Percentiles rank a stretch among this genome's conserved stretches.
These are phyloP conservation scores for Skeletonema tropicum DNA, from an alignment of 108 stramenopile species.

Conservation along the genomic window DNA sequence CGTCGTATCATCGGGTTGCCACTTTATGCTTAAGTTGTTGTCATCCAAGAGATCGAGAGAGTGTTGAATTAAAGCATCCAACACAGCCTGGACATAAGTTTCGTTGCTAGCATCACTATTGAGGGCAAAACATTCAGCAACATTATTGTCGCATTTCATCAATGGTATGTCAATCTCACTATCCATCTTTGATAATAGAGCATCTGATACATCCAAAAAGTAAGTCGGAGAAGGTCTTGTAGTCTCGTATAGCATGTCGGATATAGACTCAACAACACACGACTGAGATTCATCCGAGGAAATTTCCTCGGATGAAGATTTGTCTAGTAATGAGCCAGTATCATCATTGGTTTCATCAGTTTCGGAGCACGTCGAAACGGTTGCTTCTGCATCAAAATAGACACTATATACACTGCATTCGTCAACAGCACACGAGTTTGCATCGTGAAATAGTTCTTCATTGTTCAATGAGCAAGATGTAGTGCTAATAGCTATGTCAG, in stretches of 20 bases:
- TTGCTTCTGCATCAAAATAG: slow-evolving; percentile 14
- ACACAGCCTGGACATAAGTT: slow-evolving; percentile 10
- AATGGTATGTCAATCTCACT: neutral
- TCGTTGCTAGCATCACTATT: neutral
- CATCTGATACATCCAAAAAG: neutral
- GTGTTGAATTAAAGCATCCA: slow-evolving; percentile 18
- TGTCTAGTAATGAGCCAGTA: neutral
- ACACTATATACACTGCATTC: neutral
- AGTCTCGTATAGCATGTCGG: neutral
- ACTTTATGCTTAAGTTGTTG: slow-evolving; percentile 2
- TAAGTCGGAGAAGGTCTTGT: neutral
- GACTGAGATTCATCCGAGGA: neutral
- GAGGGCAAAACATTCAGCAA: neutral
- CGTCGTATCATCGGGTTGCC: slow-evolving; percentile 42
- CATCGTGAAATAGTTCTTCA: slow-evolving; percentile 1
- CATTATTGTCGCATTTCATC: neutral
- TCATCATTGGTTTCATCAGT: neutral
- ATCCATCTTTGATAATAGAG: neutral
- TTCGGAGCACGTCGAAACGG: neutral
- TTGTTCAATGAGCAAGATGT: slow-evolving; percentile 1
- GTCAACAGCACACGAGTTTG: neutral
- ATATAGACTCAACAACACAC: neutral
- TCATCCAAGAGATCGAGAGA: slow-evolving; percentile 13
- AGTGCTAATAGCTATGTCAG: neutral
- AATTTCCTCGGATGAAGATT: neutral